Base-by-base conservation (phyloP, 129 eudicot species). In the Centaurea solstitialis region DNA sequence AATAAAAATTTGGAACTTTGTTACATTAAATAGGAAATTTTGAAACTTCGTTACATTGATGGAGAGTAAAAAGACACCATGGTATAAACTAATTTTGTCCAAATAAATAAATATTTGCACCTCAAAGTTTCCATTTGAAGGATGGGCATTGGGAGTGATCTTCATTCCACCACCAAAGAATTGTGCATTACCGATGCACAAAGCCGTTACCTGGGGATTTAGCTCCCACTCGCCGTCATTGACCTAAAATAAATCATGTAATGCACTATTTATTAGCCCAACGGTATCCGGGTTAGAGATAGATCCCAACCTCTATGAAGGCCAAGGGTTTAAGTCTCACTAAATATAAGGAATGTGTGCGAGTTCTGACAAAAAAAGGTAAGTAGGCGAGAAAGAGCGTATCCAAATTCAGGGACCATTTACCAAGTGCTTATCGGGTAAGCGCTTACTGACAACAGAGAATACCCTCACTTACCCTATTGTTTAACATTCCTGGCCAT, bases 131-230 rank as follows among this genome's bases (percentile, higher is more conserved):
- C 97, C 91, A 81, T 89, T 95, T 72, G 90, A 81, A 43, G 99
- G 99, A 66, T 92, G 73, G 15, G 98, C 99, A 85, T 89, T 95
- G 35, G 99, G 99, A 72, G 98, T 81, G 73, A 95, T 95, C 92
- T 91, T 93, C 99, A 95, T 95, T 61, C 99, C 99, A 77, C 99
- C 99, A 72, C 99, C 99, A 84, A 95, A 95, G 84, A 76, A 95
- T 81, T 95, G 92, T 43, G 98, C 99, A 89, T 95, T 95, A 39
- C 99, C 99, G 26, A 95, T 72, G 91, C 98, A 95, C 72, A 95
- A 88, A 70, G 99, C 98, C 50, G 99, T 95, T 68, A 91, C 97
- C 77, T 95, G 84, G 74, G 99, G 79, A 85, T 84, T 89, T 76
- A 81, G 82, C 88, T 91, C 91, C 99, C 99, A 95, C 76, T 95